These are phyloP conservation scores for Pythium myriotylum DNA, from an alignment of 352 stramenopile genomes.

Conservation along the genomic window DNA sequence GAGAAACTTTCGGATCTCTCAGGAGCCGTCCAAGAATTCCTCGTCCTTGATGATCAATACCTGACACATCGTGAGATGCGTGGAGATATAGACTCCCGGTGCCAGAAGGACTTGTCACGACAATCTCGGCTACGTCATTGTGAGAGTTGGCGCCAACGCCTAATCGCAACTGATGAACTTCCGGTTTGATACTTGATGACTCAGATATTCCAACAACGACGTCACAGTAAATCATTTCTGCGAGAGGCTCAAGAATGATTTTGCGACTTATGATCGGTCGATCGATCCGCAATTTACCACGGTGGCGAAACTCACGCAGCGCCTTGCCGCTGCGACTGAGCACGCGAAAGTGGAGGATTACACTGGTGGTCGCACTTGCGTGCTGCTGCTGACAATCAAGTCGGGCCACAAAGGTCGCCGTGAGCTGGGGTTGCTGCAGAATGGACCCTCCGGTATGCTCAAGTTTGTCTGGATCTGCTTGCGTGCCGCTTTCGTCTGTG, in stretches of 20 bases:
- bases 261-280: not conserved
- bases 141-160: not conserved
- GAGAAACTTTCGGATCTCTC: constrained; percentile 1
- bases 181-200: not conserved
- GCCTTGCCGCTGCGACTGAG: not conserved
- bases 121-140: not conserved
- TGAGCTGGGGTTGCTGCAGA: not conserved
- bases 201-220: constrained; percentile 1
- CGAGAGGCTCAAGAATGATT: constrained; percentile 13
- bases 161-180: not conserved
- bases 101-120: not conserved
- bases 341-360: constrained; percentile 19
- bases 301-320: constrained; percentile 23
- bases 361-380: not conserved
- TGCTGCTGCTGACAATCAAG: no score
- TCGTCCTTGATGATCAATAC: not conserved
- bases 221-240: constrained; percentile 5
- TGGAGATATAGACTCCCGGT: no score
- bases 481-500: not conserved
- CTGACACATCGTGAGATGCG: no score
- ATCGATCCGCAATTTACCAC: constrained; percentile 5
- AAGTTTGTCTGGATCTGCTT: no score
- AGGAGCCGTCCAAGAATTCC: constrained; percentile 26
- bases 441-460: not conserved
- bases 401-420: not conserved